phyloP scores from a whole-genome alignment of 192 early-diverging fungal genomes.

The Entophlyctis luteolus region DNA sequence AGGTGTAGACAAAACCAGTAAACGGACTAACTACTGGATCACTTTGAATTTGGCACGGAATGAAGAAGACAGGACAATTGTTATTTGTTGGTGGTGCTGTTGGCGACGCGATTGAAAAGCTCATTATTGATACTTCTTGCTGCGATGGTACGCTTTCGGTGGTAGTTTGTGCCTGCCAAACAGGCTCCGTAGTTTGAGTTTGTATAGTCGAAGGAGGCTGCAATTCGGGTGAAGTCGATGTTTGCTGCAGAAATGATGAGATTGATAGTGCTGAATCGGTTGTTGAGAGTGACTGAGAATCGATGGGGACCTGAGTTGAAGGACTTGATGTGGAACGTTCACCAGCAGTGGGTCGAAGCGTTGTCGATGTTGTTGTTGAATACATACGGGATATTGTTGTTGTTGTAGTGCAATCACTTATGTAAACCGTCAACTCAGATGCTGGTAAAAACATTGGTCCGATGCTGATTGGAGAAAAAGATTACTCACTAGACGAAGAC shows the following conservation, averaged over 20 bases:
- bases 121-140: neutral
- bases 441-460: neutral
- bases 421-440: too few species aligned
- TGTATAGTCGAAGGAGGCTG: neutral
- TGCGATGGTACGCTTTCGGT: neutral
- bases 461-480: neutral
- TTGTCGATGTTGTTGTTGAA: neutral
- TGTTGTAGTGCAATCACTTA: neutral
- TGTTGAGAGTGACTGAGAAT: too few species aligned
- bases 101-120: neutral
- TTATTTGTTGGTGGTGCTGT: neutral
- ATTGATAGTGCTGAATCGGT: too few species aligned
- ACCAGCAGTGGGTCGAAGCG: neutral
- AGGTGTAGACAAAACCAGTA: neutral
- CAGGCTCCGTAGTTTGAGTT: neutral
- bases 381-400: too few species aligned
- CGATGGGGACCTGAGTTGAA: too few species aligned
- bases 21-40: slow-evolving; percentile 4
- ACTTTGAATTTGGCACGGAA: slow-evolving; percentile 4
- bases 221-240: neutral
- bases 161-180: neutral
- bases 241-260: neutral
- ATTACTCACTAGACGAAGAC: neutral
- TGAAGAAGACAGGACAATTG: neutral
- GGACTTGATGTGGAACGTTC: neutral